Percentiles rank a stretch among this genome's conserved stretches.
phyloP scores from a whole-genome alignment of 2,329 filamentous ascomycete species.

The Pseudogymnoascus sp. region DNA sequence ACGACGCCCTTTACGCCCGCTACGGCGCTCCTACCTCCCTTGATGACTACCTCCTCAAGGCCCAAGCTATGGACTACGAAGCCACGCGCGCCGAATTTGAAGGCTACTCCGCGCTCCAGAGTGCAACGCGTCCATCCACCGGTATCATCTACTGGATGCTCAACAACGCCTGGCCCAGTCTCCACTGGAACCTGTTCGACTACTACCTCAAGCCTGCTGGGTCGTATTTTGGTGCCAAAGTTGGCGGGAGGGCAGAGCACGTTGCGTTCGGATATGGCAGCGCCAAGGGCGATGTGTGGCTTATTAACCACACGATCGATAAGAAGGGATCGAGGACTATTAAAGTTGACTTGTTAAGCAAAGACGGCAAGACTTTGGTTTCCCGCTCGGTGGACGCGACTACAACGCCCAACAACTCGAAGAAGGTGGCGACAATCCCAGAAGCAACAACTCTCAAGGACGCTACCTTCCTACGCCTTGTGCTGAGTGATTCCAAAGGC shows the following conservation, averaged over 20 bases:
- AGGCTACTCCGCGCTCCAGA: slow-evolving; percentile 45
- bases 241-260: slow-evolving; percentile 42
- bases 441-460: slow-evolving; percentile 31
- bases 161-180: slow-evolving; percentile 55
- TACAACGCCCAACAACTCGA: slow-evolving; percentile 40
- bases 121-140: slow-evolving; percentile 43
- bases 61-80: slow-evolving; percentile 57
- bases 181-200: slow-evolving; percentile 60
- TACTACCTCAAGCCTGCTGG: slow-evolving; percentile 52
- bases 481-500: slow-evolving; percentile 32
- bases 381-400: slow-evolving; percentile 25
- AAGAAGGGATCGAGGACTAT: slow-evolving; percentile 35
- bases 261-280: slow-evolving; percentile 46
- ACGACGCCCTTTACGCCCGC: slow-evolving; percentile 42
- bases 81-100: slow-evolving; percentile 53
- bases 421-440: slow-evolving; percentile 29
- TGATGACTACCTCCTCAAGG: slow-evolving; percentile 51
- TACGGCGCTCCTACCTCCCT: slow-evolving; percentile 45
- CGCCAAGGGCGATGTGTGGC: slow-evolving; percentile 33
- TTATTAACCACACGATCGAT: slow-evolving; percentile 47
- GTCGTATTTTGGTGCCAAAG: slow-evolving; percentile 52
- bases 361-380: slow-evolving; percentile 37
- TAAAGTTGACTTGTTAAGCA: slow-evolving; percentile 41
- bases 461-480: slow-evolving; percentile 43
- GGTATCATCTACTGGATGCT: slow-evolving; percentile 62